These are phyloP conservation scores for Narthecium ossifragum DNA, from an alignment of 106 monocot species.

Conservation along the genomic window DNA sequence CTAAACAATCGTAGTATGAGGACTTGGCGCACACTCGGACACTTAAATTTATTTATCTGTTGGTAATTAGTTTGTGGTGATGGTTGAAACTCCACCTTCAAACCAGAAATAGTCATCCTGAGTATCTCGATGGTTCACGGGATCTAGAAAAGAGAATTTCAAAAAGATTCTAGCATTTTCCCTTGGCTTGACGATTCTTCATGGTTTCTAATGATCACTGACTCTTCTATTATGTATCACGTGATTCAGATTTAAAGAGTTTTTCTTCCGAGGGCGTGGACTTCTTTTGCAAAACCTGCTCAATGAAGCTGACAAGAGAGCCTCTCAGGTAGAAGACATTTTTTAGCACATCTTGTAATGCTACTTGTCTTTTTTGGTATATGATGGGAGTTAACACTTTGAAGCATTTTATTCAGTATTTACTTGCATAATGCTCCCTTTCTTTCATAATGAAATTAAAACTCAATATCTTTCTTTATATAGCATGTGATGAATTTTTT, in stretches of 20 bases:
- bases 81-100: too few relatives aligned
- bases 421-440: too few relatives aligned
- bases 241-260: constrained; percentile 41
- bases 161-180: background rate
- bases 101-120: too few relatives aligned
- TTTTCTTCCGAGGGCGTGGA: constrained; percentile 51
- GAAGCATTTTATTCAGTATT: background rate
- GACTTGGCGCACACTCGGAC: too few relatives aligned
- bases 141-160: background rate
- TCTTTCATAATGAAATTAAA: too few relatives aligned
- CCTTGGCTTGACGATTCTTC: background rate
- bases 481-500: too few relatives aligned
- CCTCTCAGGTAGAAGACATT: constrained; percentile 74
- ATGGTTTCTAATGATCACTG: background rate
- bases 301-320: constrained; percentile 58
- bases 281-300: constrained; percentile 81
- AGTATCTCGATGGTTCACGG: background rate
- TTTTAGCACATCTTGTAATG: background rate
- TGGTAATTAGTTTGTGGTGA: too few relatives aligned
- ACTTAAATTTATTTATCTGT: too few relatives aligned
- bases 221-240: background rate
- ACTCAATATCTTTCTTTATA: too few relatives aligned
- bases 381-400: background rate
- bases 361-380: constrained; percentile 3
- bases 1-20: too few relatives aligned